Conservation (phyloP, 805 yeast species). For the Yamadazyma ubonensis region DNA sequence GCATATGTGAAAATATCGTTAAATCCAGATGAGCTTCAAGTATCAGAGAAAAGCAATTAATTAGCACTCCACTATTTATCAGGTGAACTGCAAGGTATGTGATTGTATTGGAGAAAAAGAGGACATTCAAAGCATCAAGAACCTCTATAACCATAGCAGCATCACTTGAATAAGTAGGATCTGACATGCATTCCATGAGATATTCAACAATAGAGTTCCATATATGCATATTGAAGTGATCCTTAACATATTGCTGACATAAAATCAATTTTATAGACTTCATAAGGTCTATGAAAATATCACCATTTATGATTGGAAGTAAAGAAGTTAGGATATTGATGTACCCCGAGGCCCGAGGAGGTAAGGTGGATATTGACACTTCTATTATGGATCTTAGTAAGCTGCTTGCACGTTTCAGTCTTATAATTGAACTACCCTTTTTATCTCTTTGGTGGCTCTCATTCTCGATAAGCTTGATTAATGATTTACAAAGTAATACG, state of each 20-base stretch:
- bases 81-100: constrained; percentile 4
- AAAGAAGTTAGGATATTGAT: constrained; percentile 1
- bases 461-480: constrained; percentile 6
- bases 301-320: constrained; percentile 2
- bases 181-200: constrained; percentile 14
- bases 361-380: background rate
- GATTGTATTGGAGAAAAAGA: constrained; percentile 8
- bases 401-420: constrained; percentile 5
- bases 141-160: background rate
- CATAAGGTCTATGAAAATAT: constrained; percentile 22
- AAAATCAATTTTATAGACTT: constrained; percentile 21
- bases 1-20: background rate
- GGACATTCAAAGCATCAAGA: constrained; percentile 6
- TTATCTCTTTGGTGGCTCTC: constrained; percentile 3
- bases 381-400: constrained; percentile 4
- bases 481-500: constrained; percentile 3
- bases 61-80: background rate
- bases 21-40: background rate
- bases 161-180: background rate
- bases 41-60: background rate
- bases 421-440: background rate
- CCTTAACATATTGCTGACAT: constrained; percentile 24
- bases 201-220: constrained; percentile 29
- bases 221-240: constrained; percentile 28
- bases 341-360: constrained; percentile 9